These are phyloP conservation scores for Spergularia bocconei DNA, from an alignment of 148 eudicot species.

Conservation along the genomic window DNA sequence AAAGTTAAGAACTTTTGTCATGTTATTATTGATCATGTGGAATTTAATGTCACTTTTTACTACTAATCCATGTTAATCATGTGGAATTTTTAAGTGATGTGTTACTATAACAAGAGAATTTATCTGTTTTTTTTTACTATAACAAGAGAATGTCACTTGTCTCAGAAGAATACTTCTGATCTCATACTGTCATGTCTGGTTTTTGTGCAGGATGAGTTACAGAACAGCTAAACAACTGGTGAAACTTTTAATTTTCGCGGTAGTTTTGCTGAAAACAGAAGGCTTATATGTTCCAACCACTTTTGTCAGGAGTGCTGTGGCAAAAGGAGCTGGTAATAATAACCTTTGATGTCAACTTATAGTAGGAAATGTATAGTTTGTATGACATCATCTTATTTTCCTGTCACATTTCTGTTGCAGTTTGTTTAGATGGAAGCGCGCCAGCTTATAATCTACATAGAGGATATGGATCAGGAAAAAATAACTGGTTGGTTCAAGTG, in stretches of 20 bases:
- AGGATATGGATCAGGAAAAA: slow-evolving; percentile 55
- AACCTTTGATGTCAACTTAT: not conserved
- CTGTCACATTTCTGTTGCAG: slow-evolving; percentile 28
- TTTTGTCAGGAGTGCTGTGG: slow-evolving; percentile 41
- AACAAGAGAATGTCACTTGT: not conserved
- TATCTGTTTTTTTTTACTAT: not conserved
- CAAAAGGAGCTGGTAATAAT: slow-evolving; percentile 64
- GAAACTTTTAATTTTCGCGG: slow-evolving; percentile 27
- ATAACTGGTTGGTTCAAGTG: slow-evolving; percentile 59
- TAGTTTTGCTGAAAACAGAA: slow-evolving; percentile 25
- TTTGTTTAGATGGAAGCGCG: slow-evolving; percentile 72
- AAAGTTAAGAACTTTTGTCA: not conserved
- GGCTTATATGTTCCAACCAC: slow-evolving; percentile 46
- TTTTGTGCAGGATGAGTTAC: slow-evolving; percentile 31
- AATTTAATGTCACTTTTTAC: slow-evolving; percentile 4
- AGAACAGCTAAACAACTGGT: slow-evolving; percentile 25
- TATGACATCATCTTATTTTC: not conserved
- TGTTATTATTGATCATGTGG: slow-evolving; percentile 19
- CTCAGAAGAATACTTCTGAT: not conserved
- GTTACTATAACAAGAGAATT: not conserved
- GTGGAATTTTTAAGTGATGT: slow-evolving; percentile 14
- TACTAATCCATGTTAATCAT: slow-evolving; percentile 14
- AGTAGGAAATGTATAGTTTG: not conserved
- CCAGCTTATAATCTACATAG: slow-evolving; percentile 64
- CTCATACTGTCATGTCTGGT: not conserved